Evolutionary conservation across 352 stramenopile genomes (phyloP).

Genomic region (Pythium brassicae): DNA sequence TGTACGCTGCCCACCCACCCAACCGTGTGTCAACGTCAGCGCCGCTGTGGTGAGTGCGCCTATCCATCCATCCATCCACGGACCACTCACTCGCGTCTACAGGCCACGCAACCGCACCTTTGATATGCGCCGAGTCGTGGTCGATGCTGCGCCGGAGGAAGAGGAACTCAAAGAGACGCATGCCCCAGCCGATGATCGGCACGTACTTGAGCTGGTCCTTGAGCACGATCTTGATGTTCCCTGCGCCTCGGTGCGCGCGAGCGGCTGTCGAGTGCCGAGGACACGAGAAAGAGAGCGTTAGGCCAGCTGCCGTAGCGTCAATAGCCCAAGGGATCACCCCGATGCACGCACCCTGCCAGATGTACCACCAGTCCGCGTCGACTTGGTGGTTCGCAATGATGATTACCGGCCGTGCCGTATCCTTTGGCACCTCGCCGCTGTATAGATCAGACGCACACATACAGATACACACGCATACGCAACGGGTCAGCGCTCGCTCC

Average conservation of each 20-base stretch:
- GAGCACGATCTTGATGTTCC: constrained; percentile 90
- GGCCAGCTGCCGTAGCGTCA: no score
- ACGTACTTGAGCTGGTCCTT: constrained; percentile 90
- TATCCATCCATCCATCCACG: no score
- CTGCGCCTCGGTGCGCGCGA: constrained; percentile 46
- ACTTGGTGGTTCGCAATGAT: constrained; percentile 91
- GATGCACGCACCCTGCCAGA: constrained; percentile 71
- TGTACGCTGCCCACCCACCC: no score
- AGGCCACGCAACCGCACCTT: constrained; percentile 30
- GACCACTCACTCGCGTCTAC: no score
- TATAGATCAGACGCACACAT: background rate
- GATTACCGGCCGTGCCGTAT: constrained; percentile 72
- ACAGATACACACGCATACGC: no score
- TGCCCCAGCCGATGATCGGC: constrained; percentile 86
- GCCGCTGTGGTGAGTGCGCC: no score
- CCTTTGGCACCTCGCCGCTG: constrained; percentile 72
- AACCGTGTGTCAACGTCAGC: no score
- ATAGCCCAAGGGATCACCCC: no score
- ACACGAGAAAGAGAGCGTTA: no score
- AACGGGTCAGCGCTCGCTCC: background rate
- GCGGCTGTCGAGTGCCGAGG: constrained; percentile 26
- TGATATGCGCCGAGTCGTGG: constrained; percentile 61
- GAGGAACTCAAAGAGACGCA: constrained; percentile 89
- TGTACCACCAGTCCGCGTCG: constrained; percentile 93
- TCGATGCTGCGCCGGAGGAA: constrained; percentile 85